A percentile compares a stretch with the other conserved stretches of the same genome.
Evolutionary conservation across 2,329 filamentous ascomycete species (phyloP).

Genomic region (Beauveria varroae): DNA sequence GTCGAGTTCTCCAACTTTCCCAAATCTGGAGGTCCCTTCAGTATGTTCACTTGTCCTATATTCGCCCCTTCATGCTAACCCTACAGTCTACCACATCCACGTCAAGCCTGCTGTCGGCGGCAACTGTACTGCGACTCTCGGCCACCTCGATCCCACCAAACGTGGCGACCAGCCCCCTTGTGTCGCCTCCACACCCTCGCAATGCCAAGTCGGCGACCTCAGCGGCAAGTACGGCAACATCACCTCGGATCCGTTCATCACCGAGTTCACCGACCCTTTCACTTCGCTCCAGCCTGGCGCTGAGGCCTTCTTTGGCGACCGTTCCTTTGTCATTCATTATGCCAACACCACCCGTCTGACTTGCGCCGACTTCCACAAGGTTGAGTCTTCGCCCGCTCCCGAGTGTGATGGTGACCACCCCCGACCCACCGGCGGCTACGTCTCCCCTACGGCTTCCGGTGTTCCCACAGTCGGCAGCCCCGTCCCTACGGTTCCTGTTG

Average conservation of each 20-base stretch:
- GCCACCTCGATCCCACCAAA: conserved; percentile 63
- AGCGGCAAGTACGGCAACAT: conserved; percentile 66
- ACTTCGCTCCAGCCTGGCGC: conserved; percentile 44
- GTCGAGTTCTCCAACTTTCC: conserved; percentile 54
- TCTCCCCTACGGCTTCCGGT: conserved; percentile 3
- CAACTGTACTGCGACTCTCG: conserved; percentile 62
- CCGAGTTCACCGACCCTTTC: conserved; percentile 49
- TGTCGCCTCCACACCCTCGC: conserved; percentile 45
- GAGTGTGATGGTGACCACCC: conserved; percentile 10
- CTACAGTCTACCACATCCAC: conserved; percentile 65
- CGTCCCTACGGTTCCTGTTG: background rate
- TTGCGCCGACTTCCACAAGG: conserved; percentile 52
- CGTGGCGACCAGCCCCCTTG: conserved; percentile 58
- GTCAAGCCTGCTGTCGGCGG: conserved; percentile 56
- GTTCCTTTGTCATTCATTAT: conserved; percentile 57
- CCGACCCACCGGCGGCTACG: conserved; percentile 3
- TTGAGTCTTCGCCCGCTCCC: background rate
- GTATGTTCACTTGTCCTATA: conserved; percentile 33
- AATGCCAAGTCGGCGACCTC: conserved; percentile 71
- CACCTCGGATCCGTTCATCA: conserved; percentile 39
- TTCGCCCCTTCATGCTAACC: conserved; percentile 10
- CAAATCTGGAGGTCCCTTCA: conserved; percentile 48
- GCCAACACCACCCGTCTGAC: conserved; percentile 56
- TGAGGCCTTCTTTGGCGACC: conserved; percentile 56
- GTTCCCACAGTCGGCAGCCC: background rate